A percentile compares a stretch with the other conserved stretches of the same genome.
Conservation (phyloP, 805 yeast genomes). For the Yarrowia divulgata region DNA sequence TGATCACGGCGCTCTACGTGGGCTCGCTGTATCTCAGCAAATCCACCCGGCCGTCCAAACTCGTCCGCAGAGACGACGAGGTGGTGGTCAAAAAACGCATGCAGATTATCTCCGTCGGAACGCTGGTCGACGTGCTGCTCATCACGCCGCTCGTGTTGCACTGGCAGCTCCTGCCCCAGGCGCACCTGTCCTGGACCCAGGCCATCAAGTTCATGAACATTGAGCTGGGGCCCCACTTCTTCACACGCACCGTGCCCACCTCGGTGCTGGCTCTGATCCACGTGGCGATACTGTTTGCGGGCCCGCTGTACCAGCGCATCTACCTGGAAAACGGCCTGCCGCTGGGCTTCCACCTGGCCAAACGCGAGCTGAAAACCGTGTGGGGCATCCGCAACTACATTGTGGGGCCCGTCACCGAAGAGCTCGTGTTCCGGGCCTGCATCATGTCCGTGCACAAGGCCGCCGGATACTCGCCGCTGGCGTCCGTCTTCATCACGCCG, state of each 20-base stretch:
- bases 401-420: slow-evolving; percentile 82
- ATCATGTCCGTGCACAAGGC: slow-evolving; percentile 48
- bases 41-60: slow-evolving; percentile 44
- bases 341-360: slow-evolving; percentile 25
- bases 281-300: slow-evolving; percentile 54
- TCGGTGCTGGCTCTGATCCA: slow-evolving; percentile 30
- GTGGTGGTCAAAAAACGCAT: slow-evolving; percentile 43
- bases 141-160: slow-evolving; percentile 42
- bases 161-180: slow-evolving; percentile 10
- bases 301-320: slow-evolving; percentile 56
- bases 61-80: slow-evolving; percentile 43
- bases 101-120: slow-evolving; percentile 49
- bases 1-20: slow-evolving; percentile 44
- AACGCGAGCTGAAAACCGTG: slow-evolving; percentile 26
- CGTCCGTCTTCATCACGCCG: slow-evolving; percentile 57
- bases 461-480: slow-evolving; percentile 43
- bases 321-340: slow-evolving; percentile 45
- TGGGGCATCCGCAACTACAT: slow-evolving; percentile 58
- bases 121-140: slow-evolving; percentile 50
- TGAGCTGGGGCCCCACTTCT: slow-evolving; percentile 14
- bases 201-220: slow-evolving; percentile 5
- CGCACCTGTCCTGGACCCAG: background rate
- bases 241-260: slow-evolving; percentile 23
- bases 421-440: slow-evolving; percentile 67
- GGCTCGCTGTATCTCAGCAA: slow-evolving; percentile 43